Base-by-base conservation (phyloP, 129 eudicot genomes). In the Escallonia herrerae region DNA sequence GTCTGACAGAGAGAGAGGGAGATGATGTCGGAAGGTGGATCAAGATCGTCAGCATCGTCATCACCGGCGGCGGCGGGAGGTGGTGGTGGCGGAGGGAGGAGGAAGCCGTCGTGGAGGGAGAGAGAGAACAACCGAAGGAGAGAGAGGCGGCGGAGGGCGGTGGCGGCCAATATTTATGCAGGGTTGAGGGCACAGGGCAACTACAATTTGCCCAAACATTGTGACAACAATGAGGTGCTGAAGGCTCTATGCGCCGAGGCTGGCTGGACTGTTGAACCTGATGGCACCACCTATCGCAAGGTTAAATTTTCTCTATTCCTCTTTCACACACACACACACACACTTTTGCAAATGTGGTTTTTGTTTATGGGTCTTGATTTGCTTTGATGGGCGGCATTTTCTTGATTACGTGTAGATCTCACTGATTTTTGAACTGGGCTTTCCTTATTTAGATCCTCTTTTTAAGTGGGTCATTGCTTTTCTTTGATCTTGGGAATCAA, bases 51-150 rank as follows among this genome's bases (percentile, higher is more conserved):
- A 15, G 72, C 82, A 11, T 37, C 75, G 15, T 56, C 79, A 42
- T 75, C 73, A 43, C 72, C 83, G 11, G 81, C 63, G 3, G 82
- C 73, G 3, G 90, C 2, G 67, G 78, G 70, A 3, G 84, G 52
- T 1, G 67, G 78, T 2, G 60, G 79, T 7, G 77, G 76, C 6
- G 81, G 80, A 64, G 96, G 87, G 56, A 63, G 98, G 84, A 73
- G 98, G 83, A 93, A 93, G 67, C 98, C 98, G 57, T 93, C 98
- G 14, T 93, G 96, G 98, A 88, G 91, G 59, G 98, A 93, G 78
- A 86, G 96, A 43, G 98, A 93, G 72, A 93, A 88, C 39, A 93
- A 93, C 47, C 68, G 95, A 75, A 81, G 96, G 77, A 83, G 98
- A 70, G 98, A 93, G 77, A 85, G 96, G 76, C 62, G 98, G 66